Evolutionary conservation across 1,284 basidiomycete genomes (phyloP).

Genomic region (Ganoderma resinaceum): DNA sequence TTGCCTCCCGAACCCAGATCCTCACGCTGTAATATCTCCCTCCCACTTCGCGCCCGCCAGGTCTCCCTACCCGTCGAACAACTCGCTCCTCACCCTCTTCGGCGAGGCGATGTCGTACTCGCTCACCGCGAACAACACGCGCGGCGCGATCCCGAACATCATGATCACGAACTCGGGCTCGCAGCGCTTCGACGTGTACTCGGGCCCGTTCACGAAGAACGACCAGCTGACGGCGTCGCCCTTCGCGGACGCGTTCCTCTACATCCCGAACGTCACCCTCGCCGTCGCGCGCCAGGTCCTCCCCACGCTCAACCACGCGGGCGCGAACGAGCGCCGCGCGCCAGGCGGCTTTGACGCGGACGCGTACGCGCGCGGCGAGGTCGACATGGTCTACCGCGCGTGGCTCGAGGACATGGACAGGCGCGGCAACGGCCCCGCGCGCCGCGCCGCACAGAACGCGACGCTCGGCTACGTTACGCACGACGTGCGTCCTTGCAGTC

Average conservation of each 20-base stretch:
- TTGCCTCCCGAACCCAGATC: not conserved
- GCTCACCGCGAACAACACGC: constrained; percentile 67
- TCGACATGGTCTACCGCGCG: constrained; percentile 55
- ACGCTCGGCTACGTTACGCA: constrained; percentile 79
- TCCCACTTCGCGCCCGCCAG: constrained; percentile 39
- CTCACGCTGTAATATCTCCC: too few relatives aligned
- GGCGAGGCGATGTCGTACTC: constrained; percentile 62
- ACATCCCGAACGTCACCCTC: constrained; percentile 58
- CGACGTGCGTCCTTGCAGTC: constrained; percentile 55
- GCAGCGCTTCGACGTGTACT: constrained; percentile 77
- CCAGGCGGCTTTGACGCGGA: constrained; percentile 35
- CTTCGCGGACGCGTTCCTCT: constrained; percentile 66
- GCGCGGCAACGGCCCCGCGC: constrained; percentile 40
- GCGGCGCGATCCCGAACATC: constrained; percentile 65
- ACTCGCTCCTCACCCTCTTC: constrained; percentile 68
- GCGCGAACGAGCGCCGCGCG: constrained; percentile 19
- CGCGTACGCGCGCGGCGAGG: constrained; percentile 57
- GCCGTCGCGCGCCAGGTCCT: constrained; percentile 60
- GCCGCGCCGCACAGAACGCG: constrained; percentile 51
- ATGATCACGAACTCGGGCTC: constrained; percentile 79
- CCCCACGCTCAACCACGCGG: constrained; percentile 54
- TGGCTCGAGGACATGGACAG: constrained; percentile 66
- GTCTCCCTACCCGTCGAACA: constrained; percentile 69
- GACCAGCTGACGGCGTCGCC: constrained; percentile 80
- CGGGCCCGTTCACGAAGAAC: constrained; percentile 78